Conservation (phyloP, 1,284 basidiomycete species). For the Cutaneotrichosporon sp. region DNA sequence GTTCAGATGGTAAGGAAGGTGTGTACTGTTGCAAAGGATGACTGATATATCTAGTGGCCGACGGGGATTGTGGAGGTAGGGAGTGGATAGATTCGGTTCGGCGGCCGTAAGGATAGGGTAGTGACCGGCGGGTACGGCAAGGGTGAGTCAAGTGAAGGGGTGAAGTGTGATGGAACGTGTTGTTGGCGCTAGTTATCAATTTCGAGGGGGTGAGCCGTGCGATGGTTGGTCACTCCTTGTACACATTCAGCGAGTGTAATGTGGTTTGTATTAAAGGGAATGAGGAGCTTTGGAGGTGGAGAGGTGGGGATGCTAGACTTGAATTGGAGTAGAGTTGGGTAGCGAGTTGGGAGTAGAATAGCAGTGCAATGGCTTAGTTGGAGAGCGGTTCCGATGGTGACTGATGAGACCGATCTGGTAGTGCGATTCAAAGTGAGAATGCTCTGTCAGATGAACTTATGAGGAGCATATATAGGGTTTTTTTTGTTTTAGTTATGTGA, state of each 20-base stretch:
- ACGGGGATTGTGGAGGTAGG: not conserved
- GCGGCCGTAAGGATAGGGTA: not conserved
- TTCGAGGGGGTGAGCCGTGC: not conserved
- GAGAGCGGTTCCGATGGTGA: not conserved
- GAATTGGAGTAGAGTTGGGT: not conserved
- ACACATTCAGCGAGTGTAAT: not conserved
- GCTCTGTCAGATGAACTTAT: too few species aligned
- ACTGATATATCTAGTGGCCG: slow-evolving; percentile 7
- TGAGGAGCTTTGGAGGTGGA: not conserved
- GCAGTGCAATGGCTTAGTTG: not conserved
- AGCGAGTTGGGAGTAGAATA: slow-evolving; percentile 5
- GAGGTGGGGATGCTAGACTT: not conserved
- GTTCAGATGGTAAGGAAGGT: not conserved
- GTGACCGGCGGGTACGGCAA: not conserved
- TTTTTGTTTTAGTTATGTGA: too few species aligned
- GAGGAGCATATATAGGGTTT: too few species aligned
- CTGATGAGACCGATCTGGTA: not conserved
- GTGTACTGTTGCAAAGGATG: not conserved
- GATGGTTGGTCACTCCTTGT: not conserved
- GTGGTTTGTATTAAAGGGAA: not conserved
- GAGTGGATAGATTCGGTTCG: not conserved
- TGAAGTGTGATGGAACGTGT: not conserved
- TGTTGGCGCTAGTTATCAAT: not conserved
- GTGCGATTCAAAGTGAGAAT: too few species aligned
- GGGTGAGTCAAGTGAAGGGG: not conserved